Evolutionary conservation across 2,329 filamentous ascomycete species (phyloP), one percentile per base, ranked within the genome.

Genomic region (Orbilia quercus): DNA sequence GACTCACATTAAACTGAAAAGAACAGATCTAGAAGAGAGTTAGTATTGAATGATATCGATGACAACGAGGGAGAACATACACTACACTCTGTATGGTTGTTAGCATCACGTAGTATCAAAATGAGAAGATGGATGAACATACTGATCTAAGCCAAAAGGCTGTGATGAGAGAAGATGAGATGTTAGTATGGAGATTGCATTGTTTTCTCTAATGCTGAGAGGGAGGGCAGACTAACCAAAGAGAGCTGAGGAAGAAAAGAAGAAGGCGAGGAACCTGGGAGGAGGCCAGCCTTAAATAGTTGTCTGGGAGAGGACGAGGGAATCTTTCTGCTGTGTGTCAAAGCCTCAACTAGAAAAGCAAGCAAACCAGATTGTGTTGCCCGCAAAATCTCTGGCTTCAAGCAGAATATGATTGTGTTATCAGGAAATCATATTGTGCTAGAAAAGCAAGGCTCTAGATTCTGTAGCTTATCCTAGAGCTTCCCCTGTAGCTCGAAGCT

Each of bases 1-100:
- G 7, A 28, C 53, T 44, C 36, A 57, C 53, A 57, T 54, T 54
- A 74, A 74, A 70, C 86, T 88, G 84, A 87, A 86, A 87, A 88
- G 86, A 88, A 66, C 62, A 66, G 62, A 66, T 31, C 51, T 54
- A 22, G 25, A 25, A 40, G 31, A 40, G 1, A 18, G 42, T 45
- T 45, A 45, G 42, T 12, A 45, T 4, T 4, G 2, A 45, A 12
- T 2, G 2, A 4, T 2, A 22, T 5, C 2, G 18, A 5, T 45
- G 42, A 45, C 4, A 12, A 20, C 42, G 42, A 45, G 6, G 9
- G n/a, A 7, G 36, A 40, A 20, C 42, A 45, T 18, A 45, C 16
- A 62, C 58, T 62, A 62, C 58, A 62, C 58, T 51, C 42, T 45
- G 42, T 45, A 3, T 12, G 12, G 6, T 40, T 40, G 25, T 51